A percentile compares a stretch with the other conserved stretches of the same genome.
Evolutionary conservation across 192 early-diverging fungal species (phyloP).

Genomic region (Gonapodya sp.): DNA sequence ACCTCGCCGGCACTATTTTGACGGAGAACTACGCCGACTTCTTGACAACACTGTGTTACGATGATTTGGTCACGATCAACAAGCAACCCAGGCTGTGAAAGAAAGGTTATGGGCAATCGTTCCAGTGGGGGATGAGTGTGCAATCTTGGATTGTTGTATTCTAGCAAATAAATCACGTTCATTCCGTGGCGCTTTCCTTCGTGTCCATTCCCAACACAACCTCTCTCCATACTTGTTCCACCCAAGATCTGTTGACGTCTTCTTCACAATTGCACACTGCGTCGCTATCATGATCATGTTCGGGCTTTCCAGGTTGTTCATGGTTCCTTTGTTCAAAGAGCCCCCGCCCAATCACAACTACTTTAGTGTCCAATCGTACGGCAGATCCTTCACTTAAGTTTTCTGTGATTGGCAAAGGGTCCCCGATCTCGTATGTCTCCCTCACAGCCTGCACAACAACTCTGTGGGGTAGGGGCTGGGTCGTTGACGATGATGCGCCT

Average conservation of each 20-base stretch:
- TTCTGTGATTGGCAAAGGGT: background rate
- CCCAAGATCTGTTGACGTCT: background rate
- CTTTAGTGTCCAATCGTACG: too few relatives aligned
- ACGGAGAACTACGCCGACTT: slow-evolving; percentile 58
- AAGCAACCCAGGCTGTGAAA: background rate
- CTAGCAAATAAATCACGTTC: too few relatives aligned
- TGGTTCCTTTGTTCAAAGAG: background rate
- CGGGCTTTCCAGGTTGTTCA: background rate
- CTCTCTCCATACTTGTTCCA: background rate
- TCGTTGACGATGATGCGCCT: too few relatives aligned
- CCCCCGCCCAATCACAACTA: background rate
- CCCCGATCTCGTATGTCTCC: background rate
- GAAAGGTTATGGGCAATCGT: background rate
- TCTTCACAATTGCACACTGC: background rate
- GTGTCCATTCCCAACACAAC: background rate
- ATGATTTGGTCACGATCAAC: background rate
- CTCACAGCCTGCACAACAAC: background rate
- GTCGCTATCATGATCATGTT: background rate
- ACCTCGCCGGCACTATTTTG: slow-evolving; percentile 65
- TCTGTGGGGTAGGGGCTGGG: too few relatives aligned
- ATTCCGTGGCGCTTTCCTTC: background rate
- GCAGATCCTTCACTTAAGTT: background rate
- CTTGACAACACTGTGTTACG: slow-evolving; percentile 2
- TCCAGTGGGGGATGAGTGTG: too few relatives aligned
- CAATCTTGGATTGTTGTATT: too few relatives aligned